These are phyloP conservation scores for Ophiostoma himal-ulmi DNA, from an alignment of 2,329 filamentous ascomycete species.

Conservation along the genomic window DNA sequence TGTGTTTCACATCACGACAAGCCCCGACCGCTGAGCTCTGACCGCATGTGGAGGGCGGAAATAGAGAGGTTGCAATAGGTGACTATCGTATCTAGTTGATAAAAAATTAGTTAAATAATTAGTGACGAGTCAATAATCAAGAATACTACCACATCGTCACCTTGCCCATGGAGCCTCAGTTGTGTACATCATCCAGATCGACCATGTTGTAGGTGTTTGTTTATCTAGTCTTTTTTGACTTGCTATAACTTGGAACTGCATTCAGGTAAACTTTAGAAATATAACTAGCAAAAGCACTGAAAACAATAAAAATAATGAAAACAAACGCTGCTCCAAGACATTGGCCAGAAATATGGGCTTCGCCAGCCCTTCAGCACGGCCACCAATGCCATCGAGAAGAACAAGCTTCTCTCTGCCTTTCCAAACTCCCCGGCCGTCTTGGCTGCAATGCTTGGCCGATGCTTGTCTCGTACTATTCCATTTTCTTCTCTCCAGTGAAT, in stretches of 20 bases:
- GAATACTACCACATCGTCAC: neutral
- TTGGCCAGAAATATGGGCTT: neutral
- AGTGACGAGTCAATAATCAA: neutral
- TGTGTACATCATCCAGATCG: neutral
- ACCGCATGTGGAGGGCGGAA: neutral
- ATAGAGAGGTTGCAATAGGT: neutral
- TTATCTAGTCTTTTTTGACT: neutral
- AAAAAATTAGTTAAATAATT: neutral
- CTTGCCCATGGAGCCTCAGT: neutral
- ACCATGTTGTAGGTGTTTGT: neutral
- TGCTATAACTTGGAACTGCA: neutral
- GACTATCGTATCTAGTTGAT: neutral
- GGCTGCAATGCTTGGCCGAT: neutral
- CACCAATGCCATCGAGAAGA: neutral
- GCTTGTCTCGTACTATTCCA: constrained; percentile 5
- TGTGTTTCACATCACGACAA: neutral
- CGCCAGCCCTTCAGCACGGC: neutral
- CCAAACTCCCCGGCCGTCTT: constrained; percentile 1
- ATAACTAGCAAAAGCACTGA: neutral
- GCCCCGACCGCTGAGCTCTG: neutral
- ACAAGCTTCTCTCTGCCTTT: neutral
- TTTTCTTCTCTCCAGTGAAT: neutral
- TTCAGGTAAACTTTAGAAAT: neutral
- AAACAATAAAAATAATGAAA: neutral
- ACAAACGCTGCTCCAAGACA: no score